A percentile compares a stretch with the other conserved stretches of the same genome.
phyloP scores from a whole-genome alignment of 805 yeast species.

The Wickerhamiella sorbophila region DNA sequence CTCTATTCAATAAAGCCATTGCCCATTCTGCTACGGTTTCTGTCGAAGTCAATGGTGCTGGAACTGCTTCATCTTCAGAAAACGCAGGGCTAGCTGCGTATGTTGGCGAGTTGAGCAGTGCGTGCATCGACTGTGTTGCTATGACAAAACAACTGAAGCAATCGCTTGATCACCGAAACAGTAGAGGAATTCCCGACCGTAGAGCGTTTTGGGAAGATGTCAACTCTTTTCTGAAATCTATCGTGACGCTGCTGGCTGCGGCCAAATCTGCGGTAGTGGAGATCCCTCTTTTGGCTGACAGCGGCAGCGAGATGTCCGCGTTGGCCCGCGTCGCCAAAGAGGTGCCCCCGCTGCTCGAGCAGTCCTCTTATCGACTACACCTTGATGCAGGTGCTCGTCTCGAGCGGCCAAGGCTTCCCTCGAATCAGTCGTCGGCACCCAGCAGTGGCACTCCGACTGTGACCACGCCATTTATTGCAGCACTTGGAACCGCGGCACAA shows the following conservation, averaged over 20 bases:
- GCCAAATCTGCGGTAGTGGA: conserved; percentile 75
- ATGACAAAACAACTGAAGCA: conserved; percentile 51
- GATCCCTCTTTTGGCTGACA: conserved; percentile 64
- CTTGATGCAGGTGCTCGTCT: neutral
- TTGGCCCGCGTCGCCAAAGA: conserved; percentile 84
- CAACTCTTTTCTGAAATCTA: conserved; percentile 65
- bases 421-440: neutral
- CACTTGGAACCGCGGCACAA: neutral
- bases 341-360: conserved; percentile 71
- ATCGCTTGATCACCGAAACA: conserved; percentile 39
- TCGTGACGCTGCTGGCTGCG: conserved; percentile 68
- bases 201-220: conserved; percentile 73
- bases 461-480: conserved; percentile 1
- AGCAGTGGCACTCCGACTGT: neutral
- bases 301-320: conserved; percentile 54
- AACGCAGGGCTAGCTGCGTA: conserved; percentile 36
- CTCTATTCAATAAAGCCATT: conserved; percentile 15
- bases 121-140: conserved; percentile 73
- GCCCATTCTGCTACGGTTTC: conserved; percentile 17
- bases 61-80: conserved; percentile 44
- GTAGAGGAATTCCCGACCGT: conserved; percentile 37
- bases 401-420: neutral
- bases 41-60: conserved; percentile 5
- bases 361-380: conserved; percentile 33
- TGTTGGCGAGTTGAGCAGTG: conserved; percentile 61